Evolutionary conservation across 2,329 filamentous ascomycete genomes (phyloP), one percentile per base, ranked within the genome.

Genomic region (Stachybotrys elegans): DNA sequence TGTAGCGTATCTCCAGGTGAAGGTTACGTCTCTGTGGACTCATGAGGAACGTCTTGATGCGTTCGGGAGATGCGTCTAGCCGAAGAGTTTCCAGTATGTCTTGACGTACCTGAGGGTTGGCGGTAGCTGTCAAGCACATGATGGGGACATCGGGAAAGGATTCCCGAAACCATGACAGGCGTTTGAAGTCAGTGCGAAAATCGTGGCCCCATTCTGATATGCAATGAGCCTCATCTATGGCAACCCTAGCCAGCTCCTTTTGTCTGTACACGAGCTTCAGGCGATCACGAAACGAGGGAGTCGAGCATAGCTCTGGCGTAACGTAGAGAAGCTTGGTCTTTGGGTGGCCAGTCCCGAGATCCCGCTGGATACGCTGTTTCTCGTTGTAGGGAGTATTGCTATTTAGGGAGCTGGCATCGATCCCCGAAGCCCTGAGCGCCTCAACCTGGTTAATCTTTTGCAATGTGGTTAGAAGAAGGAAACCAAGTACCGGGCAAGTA

Each of bases 131-230:
- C 13, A 95, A 78, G 50, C 90, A 95, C 64, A 93, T 95, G 49
- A 97, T 86, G 5, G 92, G 91, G 1, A 96, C 88, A 44, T 86
- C 78, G 0, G 90, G 88, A 51, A 93, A 90, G 6, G 82, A 82
- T 40, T 81, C 75, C 53, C 87, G 84, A 70, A 97, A 93, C 82
- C 88, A 96, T 3, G 80, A 84, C 6, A 97, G 75, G 17, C 85
- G 79, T 59, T 93, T 90, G 66, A 95, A 97, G 45, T 90, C 87
- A 27, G 84, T 87, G n/a, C 92, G 85, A 61, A 97, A 97, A 63
- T 97, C 92, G 62, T 97, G 91, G 2, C 92, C 92, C 92, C 92
- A 96, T 81, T 96, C 91, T 20, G 88, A 95, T 54, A 97, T 95
- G 63, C 92, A 97, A 63, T 97, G 92, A 3, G 92, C 92, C 68